A percentile compares a stretch with the other conserved stretches of the same genome.
Conservation (phyloP, 768 basidiomycete genomes). For the Hericium alpestre region DNA sequence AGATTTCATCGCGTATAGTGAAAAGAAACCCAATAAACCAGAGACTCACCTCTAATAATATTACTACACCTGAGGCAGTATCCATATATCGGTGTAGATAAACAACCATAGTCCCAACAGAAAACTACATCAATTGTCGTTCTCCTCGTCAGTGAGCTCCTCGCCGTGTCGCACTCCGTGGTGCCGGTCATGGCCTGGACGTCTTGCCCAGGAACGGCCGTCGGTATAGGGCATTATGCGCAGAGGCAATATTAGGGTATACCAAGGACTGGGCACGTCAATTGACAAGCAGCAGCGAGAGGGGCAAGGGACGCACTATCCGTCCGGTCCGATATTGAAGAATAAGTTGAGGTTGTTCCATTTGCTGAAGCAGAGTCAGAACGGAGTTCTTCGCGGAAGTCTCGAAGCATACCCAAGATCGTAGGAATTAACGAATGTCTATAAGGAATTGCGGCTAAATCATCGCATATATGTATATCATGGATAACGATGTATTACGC, state of each 20-base stretch:
- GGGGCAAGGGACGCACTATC: slow-evolving; percentile 54
- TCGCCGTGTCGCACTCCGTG: slow-evolving; percentile 62
- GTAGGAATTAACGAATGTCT: slow-evolving; percentile 86
- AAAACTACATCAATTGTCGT: slow-evolving; percentile 20
- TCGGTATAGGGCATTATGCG: slow-evolving; percentile 75
- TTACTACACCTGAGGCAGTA: background rate
- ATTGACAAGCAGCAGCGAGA: background rate
- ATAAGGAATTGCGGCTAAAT: background rate
- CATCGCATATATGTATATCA: too few relatives aligned
- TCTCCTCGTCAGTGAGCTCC: slow-evolving; percentile 76
- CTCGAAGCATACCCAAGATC: slow-evolving; percentile 60
- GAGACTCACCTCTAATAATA: slow-evolving; percentile 3
- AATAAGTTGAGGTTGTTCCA: slow-evolving; percentile 68
- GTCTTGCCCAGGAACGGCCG: slow-evolving; percentile 71
- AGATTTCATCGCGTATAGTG: slow-evolving; percentile 41
- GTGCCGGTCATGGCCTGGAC: slow-evolving; percentile 52
- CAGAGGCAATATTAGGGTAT: slow-evolving; percentile 76
- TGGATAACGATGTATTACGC: slow-evolving; percentile 19
- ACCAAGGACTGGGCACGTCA: slow-evolving; percentile 43
- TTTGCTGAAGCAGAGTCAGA: slow-evolving; percentile 25
- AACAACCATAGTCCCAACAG: too few relatives aligned
- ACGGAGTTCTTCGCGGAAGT: background rate
- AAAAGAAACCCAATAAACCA: slow-evolving; percentile 8
- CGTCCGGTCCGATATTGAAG: slow-evolving; percentile 72
- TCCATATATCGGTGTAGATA: too few relatives aligned